These are phyloP conservation scores for Asterionellopsis glacialis DNA, from an alignment of 108 stramenopile genomes.

Conservation along the genomic window DNA sequence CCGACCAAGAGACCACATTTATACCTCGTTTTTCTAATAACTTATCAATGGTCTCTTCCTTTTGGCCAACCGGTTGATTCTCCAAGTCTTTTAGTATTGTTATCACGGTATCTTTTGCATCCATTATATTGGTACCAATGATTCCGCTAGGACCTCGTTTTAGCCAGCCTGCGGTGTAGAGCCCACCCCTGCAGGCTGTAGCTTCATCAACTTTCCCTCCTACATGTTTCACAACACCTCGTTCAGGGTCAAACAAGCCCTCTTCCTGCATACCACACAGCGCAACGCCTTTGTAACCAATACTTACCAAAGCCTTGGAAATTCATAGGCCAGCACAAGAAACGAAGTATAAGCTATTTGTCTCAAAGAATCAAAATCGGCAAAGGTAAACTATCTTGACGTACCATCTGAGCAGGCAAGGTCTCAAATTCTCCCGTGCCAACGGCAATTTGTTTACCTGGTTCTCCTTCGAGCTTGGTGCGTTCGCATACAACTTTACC, in stretches of 20 bases:
- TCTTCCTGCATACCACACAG: conserved; percentile 58
- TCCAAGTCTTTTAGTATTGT: conserved; percentile 71
- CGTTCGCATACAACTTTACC: conserved; percentile 71
- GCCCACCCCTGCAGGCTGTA: conserved; percentile 32
- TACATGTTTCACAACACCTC: conserved; percentile 53
- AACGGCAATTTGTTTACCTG: conserved; percentile 59
- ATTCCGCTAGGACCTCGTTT: conserved; percentile 97
- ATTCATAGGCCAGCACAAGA: conserved; percentile 2
- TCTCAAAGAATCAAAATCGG: too few species aligned
- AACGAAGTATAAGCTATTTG: neutral
- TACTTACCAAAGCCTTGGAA: conserved; percentile 70
- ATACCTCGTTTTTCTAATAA: conserved; percentile 32
- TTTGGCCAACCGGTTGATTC: neutral
- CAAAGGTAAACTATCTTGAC: neutral
- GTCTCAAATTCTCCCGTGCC: conserved; percentile 69
- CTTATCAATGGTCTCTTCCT: conserved; percentile 13
- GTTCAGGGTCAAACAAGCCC: conserved; percentile 53
- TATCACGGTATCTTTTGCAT: conserved; percentile 90
- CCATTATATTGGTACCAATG: conserved; percentile 91
- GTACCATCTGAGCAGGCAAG: conserved; percentile 43
- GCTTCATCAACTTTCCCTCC: conserved; percentile 67
- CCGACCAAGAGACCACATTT: conserved; percentile 52
- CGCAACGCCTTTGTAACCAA: conserved; percentile 90
- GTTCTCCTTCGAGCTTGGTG: conserved; percentile 70
- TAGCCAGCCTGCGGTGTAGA: conserved; percentile 95